A percentile compares a stretch with the other conserved stretches of the same genome.
Conservation (phyloP, 2,329 filamentous ascomycete genomes). For the Didymella arachidicola region DNA sequence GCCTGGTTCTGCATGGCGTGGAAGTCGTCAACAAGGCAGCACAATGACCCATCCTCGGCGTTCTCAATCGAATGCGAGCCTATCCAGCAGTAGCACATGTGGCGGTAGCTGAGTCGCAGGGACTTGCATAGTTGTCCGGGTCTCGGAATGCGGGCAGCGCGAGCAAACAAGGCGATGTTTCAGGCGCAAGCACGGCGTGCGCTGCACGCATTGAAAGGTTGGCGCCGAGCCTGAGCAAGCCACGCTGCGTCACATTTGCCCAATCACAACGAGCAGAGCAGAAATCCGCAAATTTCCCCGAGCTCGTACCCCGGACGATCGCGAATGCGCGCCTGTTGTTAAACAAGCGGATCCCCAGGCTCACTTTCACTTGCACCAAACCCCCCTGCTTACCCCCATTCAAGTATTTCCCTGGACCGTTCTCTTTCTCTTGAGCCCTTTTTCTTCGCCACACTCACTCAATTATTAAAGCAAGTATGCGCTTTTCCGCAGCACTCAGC, state of each 20-base stretch:
- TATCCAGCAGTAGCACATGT: too few species aligned
- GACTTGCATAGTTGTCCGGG: conserved; percentile 2
- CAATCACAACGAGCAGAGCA: conserved; percentile 5
- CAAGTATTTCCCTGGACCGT: neutral
- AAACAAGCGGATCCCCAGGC: conserved; percentile 18
- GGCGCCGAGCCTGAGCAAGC: conserved; percentile 16
- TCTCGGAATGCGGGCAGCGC: conserved; percentile 10
- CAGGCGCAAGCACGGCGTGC: conserved; percentile 2
- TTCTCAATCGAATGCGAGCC: neutral
- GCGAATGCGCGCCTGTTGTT: conserved; percentile 11
- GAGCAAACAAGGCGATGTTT: conserved; percentile 9
- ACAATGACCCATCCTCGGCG: neutral
- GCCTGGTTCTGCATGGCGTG: neutral
- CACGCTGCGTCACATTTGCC: conserved; percentile 8
- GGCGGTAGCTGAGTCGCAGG: neutral
- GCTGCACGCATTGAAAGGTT: conserved; percentile 10
- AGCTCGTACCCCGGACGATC: conserved; percentile 9
- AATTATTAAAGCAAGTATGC: conserved; percentile 26
- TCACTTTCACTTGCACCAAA: conserved; percentile 7
- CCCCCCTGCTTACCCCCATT: neutral
- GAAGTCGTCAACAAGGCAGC: neutral
- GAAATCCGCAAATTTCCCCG: conserved; percentile 14
- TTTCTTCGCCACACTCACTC: conserved; percentile 19
- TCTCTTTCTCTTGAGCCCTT: neutral
- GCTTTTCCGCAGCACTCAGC: conserved; percentile 31